Evolutionary conservation across 164 flowering plant species (phyloP), one percentile per base, ranked within the genome.

Genomic region (Vitis riparia): DNA sequence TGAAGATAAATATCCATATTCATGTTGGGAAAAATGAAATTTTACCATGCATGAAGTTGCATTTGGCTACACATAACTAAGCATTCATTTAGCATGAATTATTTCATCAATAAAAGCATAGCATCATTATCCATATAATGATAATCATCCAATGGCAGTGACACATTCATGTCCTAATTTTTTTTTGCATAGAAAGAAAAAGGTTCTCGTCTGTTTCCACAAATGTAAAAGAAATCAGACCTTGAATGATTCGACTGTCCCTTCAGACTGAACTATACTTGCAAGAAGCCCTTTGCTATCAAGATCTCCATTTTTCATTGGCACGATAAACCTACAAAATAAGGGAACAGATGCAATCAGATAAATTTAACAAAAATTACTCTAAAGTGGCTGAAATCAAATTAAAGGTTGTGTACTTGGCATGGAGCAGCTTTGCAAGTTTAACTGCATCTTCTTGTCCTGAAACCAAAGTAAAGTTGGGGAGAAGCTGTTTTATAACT

Each of bases 361-460:
- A 47, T 7, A 9, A 32, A 19, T n/a, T 47, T 10, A 44, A 17
- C 4, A n/a, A 50, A 16, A 70, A 29, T 1, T 48, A 5, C 5
- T 27, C 73, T 51, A 62, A 62, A 11, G n/a, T 47, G 19, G 65
- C 13, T 12, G 53, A 66, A 50, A 29, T 47, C 12, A 75, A 19
- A 3, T 15, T 29, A 55, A 57, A 63, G 27, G 50, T 51, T 49
- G 48, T 16, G 49, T 90, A 92, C 99, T 82, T 91, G 70, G 99
- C 94, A 15, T 82, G 57, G 15, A 95, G 84, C 59, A 88, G 66
- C 78, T 89, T 88, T 68, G 97, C 94, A 12, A 95, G 97, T 71
- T 80, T 78, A 67, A 93, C 92, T 12, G 99, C 98, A 81, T 92
- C 96, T 79, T 93, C 99, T 82, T 95, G 99, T 64, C 98, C 97